Base-by-base conservation (phyloP, 306 rosid species). In the Mucuna pruriens region DNA sequence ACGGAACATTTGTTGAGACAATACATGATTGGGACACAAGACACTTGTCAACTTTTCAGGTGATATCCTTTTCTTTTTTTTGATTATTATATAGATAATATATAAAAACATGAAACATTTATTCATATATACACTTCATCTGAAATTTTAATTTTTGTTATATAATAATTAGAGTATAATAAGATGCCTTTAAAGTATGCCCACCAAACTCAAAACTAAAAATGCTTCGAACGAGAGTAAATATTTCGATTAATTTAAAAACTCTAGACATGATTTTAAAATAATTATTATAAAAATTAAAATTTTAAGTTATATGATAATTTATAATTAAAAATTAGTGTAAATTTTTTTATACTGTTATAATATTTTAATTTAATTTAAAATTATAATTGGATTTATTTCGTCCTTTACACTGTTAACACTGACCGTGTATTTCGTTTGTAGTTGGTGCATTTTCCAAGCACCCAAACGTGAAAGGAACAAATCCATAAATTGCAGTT, bases 1-100 rank as follows among this genome's bases (percentile, higher is more conserved):
- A 60, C 52, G 29, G 49, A 69, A 62, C 71, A 77, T 39, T 77
- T 83, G 31, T 77, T 76, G 29, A 46, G 25, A 25, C 62, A 34
- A 33, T 0, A 34, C 78, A 82, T 69, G 71, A 76, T 60, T 69
- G 12, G 25, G 82, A 76, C 61, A 54, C 29, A 20, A 10, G n/a
- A 57, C 78, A 70, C 38, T 12, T 46, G 85, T 75, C 71, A 60
- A 40, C n/a, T 17, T 44, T 15, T 74, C 23, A 4, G 16, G 4
- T 54, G 74, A 16, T 38, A 31, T 17, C 22, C 44, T n/a, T 51
- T 52, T 8, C 4, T 29, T 15, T 15, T n/a, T 12, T 51, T 7
- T 62, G 31, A 25, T 20, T 54, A 17, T 19, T 6, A 54, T 19
- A 8, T 38, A 62, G 9, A 13, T 60, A 29, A 2, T 61, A 29